phyloP scores from a whole-genome alignment of 768 basidiomycete genomes.

The Zangia roseola region DNA sequence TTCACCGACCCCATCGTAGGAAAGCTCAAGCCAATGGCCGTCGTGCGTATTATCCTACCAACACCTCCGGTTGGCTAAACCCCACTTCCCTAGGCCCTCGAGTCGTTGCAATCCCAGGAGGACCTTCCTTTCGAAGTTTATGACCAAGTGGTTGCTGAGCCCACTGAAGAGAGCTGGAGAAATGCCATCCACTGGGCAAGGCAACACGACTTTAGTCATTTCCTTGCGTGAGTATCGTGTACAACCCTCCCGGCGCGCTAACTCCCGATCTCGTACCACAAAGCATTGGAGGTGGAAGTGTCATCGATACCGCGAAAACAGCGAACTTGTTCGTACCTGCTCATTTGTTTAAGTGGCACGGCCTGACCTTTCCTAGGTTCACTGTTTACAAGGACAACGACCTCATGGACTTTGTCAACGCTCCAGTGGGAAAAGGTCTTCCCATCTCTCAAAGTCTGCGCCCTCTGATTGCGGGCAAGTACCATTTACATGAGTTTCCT shows the following conservation, averaged over 20 bases:
- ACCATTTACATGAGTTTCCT: neutral
- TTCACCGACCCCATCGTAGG: constrained; percentile 90
- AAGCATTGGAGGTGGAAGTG: constrained; percentile 87
- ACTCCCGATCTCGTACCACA: constrained; percentile 25
- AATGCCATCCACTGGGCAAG: constrained; percentile 88
- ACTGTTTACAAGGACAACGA: constrained; percentile 90
- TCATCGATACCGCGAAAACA: constrained; percentile 94
- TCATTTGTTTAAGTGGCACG: neutral
- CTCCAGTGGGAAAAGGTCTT: constrained; percentile 89
- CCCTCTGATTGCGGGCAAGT: constrained; percentile 79
- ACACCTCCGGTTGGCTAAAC: neutral
- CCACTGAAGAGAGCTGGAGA: constrained; percentile 88
- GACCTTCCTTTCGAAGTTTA: constrained; percentile 81
- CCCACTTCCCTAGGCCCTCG: constrained; percentile 53
- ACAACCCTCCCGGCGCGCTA: neutral
- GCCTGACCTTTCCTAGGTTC: constrained; percentile 50
- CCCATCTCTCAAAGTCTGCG: constrained; percentile 72
- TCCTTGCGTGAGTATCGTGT: constrained; percentile 65
- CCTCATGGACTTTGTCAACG: constrained; percentile 95
- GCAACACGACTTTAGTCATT: constrained; percentile 87
- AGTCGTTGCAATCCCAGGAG: constrained; percentile 73
- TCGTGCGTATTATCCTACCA: constrained; percentile 45
- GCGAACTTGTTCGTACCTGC: constrained; percentile 72
- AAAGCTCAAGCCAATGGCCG: constrained; percentile 78
- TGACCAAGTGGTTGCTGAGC: constrained; percentile 82